phyloP scores from a whole-genome alignment of 1,284 basidiomycete species.

The Phenoliferia sp. region DNA sequence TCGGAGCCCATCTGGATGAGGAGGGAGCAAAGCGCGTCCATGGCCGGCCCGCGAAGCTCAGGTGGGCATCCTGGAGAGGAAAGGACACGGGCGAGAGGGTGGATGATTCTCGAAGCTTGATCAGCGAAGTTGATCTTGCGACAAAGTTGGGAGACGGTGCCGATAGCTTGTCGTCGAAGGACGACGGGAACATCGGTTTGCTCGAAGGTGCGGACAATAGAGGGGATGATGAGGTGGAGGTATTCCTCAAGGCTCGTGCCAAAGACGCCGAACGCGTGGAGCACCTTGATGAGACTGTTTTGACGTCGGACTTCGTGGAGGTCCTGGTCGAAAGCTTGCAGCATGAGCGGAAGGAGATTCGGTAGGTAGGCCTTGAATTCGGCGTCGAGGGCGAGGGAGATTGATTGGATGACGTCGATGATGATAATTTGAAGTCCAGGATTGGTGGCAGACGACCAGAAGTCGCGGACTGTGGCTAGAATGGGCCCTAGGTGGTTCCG shows the following conservation, averaged over 20 bases:
- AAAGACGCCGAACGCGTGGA: constrained; percentile 89
- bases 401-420: constrained; percentile 85
- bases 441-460: constrained; percentile 65
- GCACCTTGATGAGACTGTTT: constrained; percentile 76
- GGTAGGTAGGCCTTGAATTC: constrained; percentile 99
- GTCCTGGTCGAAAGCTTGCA: constrained; percentile 84
- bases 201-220: constrained; percentile 90
- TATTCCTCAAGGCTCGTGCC: constrained; percentile 97
- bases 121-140: constrained; percentile 98
- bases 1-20: constrained; percentile 91
- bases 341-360: constrained; percentile 79
- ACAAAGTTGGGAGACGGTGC: constrained; percentile 86
- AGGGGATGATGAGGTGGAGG: constrained; percentile 90
- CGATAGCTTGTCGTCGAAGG: constrained; percentile 81
- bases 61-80: constrained; percentile 55
- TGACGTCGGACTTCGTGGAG: constrained; percentile 59
- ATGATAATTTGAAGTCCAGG: constrained; percentile 82
- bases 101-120: constrained; percentile 94
- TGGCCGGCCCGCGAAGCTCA: constrained; percentile 78
- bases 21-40: constrained; percentile 90
- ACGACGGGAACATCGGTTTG: constrained; percentile 67
- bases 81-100: constrained; percentile 86
- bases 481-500: constrained; percentile 83
- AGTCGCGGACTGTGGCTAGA: constrained; percentile 74
- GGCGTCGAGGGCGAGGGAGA: constrained; percentile 92